Conservation (phyloP, 768 basidiomycete genomes). For the Kwoniella dejecticola region DNA sequence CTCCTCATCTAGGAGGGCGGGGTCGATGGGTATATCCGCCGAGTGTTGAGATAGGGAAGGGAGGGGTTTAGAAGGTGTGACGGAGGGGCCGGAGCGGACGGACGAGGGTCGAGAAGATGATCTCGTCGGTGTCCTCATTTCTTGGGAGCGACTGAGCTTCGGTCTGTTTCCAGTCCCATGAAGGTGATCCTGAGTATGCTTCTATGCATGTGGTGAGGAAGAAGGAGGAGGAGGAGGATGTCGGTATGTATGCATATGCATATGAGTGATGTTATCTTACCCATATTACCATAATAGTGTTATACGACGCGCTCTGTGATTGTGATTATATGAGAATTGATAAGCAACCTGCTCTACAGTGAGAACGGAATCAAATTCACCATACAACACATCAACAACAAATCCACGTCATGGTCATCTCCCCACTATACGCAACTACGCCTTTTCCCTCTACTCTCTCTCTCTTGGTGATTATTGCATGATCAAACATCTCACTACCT, state of each 20-base stretch:
- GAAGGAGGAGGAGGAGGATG: not conserved
- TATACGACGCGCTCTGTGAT: not conserved
- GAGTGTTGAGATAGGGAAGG: not conserved
- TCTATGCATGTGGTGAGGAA: not conserved
- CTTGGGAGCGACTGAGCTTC: not conserved
- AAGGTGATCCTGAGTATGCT: not conserved
- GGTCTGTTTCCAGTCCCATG: too few relatives aligned
- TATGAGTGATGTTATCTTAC: not conserved
- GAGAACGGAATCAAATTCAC: not conserved
- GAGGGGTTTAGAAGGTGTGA: conserved; percentile 11
- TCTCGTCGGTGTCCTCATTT: conserved; percentile 26
- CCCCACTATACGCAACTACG: not conserved
- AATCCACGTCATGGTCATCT: conserved; percentile 7
- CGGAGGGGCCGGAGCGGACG: conserved; percentile 10
- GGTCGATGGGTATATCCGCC: conserved; percentile 33
- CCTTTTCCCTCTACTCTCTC: not conserved
- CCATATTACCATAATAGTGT: too few relatives aligned
- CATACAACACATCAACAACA: not conserved
- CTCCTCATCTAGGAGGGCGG: conserved; percentile 23
- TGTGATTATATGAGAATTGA: not conserved
- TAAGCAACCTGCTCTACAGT: not conserved
- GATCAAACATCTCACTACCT: too few relatives aligned
- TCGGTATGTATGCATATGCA: not conserved
- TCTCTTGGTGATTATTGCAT: not conserved
- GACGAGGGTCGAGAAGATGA: conserved; percentile 13